phyloP scores from a whole-genome alignment of 495 filamentous ascomycete genomes.

The Choiromyces venosus region DNA sequence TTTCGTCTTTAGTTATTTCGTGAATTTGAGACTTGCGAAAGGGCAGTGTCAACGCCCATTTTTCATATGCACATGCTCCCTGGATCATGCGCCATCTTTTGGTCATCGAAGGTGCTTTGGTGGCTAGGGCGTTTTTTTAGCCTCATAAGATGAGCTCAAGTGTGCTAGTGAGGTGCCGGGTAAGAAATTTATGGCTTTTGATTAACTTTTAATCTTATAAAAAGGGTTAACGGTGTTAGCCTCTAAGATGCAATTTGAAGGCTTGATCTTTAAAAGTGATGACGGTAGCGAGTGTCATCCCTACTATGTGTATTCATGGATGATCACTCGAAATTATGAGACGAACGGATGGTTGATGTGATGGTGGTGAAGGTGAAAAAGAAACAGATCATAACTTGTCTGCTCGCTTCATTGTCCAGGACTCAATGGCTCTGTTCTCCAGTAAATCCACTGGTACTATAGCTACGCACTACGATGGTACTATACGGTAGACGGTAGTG shows the following conservation, averaged over 20 bases:
- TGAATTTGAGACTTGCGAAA: neutral
- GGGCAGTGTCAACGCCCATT: neutral
- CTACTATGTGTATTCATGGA: neutral
- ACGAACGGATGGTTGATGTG: neutral
- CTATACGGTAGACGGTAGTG: neutral
- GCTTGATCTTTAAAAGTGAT: neutral
- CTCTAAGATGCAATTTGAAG: neutral
- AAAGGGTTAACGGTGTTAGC: neutral
- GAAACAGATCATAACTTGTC: neutral
- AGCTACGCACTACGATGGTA: slow-evolving; percentile 1
- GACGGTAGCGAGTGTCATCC: neutral
- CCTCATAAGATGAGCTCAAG: neutral
- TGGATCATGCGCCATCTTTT: neutral
- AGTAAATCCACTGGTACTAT: neutral
- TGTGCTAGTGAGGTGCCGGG: neutral
- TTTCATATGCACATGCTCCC: neutral
- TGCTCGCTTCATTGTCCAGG: neutral
- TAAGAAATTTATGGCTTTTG: neutral
- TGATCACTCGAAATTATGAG: neutral
- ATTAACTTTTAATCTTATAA: neutral
- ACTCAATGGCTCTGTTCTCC: neutral
- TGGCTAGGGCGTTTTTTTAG: neutral
- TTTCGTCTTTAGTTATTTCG: neutral
- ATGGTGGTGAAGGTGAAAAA: neutral
- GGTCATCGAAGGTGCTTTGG: neutral